phyloP scores from a whole-genome alignment of 2,329 filamentous ascomycete species.

The Sclerotinia spermophila region DNA sequence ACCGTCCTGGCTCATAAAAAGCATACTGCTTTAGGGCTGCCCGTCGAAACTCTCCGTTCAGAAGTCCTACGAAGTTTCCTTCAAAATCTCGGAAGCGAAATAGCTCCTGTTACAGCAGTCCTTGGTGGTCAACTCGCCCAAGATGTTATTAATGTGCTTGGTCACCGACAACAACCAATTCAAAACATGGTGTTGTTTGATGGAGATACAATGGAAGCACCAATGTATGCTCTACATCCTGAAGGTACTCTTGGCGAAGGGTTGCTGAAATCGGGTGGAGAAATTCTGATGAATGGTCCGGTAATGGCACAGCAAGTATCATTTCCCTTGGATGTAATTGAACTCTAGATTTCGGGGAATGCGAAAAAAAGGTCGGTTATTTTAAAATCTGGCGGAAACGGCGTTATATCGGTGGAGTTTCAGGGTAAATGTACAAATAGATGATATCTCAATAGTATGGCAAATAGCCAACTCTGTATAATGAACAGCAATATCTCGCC shows the following conservation, averaged over 20 bases:
- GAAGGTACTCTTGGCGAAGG: conserved; percentile 52
- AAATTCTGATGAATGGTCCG: conserved; percentile 18
- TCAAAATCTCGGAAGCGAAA: conserved; percentile 78
- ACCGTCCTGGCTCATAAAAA: conserved; percentile 73
- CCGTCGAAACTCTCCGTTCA: conserved; percentile 61
- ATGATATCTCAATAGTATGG: conserved; percentile 10
- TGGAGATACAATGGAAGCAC: conserved; percentile 72
- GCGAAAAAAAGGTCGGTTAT: background rate
- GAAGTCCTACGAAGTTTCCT: conserved; percentile 80
- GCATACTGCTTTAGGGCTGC: conserved; percentile 70
- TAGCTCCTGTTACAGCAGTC: conserved; percentile 83
- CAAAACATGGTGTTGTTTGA: conserved; percentile 95
- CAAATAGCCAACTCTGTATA: background rate
- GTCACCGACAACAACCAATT: conserved; percentile 86
- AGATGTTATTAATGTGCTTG: conserved; percentile 95
- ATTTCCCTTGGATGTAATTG: conserved; percentile 28
- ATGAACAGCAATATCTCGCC: background rate
- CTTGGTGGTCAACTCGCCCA: conserved; percentile 88
- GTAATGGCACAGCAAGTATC: conserved; percentile 17
- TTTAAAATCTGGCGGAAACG: background rate
- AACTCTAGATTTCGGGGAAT: conserved; percentile 20
- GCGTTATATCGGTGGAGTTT: conserved; percentile 21
- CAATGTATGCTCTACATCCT: conserved; percentile 79
- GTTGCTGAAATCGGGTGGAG: conserved; percentile 34
- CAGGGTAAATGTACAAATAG: conserved; percentile 14